A percentile compares a stretch with the other conserved stretches of the same genome.
Conservation (phyloP, 305 asterid genomes). For the Rubia peregrina region DNA sequence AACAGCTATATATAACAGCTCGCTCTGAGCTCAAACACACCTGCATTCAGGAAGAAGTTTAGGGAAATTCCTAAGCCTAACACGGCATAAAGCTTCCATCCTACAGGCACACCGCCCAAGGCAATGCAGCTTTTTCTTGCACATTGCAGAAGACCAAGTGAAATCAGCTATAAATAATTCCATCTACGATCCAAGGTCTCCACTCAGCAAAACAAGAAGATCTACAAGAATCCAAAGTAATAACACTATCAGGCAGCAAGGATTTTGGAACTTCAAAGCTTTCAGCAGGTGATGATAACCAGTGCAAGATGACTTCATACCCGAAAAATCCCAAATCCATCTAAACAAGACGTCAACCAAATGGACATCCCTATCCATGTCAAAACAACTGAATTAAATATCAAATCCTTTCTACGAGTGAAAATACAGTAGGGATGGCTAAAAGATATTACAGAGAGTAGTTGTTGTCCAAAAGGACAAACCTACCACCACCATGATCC, state of each 20-base stretch:
- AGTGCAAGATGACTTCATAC: conserved; percentile 35
- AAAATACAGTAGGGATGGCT: conserved; percentile 30
- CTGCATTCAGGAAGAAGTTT: conserved; percentile 63
- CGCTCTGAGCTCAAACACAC: conserved; percentile 31
- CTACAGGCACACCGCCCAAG: conserved; percentile 55
- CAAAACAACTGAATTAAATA: conserved; percentile 41
- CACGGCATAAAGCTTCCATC: conserved; percentile 47
- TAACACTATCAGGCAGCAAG: conserved; percentile 37
- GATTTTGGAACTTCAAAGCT: conserved; percentile 46
- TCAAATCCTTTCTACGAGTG: conserved; percentile 35
- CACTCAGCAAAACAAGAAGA: conserved; percentile 54
- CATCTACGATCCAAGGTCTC: conserved; percentile 52
- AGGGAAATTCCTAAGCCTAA: conserved; percentile 48
- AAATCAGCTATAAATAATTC: conserved; percentile 64
- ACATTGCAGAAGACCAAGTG: conserved; percentile 53
- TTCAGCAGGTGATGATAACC: conserved; percentile 48
- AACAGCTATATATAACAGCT: conserved; percentile 39
- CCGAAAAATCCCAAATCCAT: conserved; percentile 41
- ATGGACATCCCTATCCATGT: conserved; percentile 52
- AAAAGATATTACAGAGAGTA: conserved; percentile 32
- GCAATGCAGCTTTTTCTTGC: conserved; percentile 47
- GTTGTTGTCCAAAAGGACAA: conserved; percentile 40
- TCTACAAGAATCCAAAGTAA: conserved; percentile 36
- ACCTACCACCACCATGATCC: conserved; percentile 45
- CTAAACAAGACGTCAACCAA: conserved; percentile 33